Evolutionary conservation across 176 grass and related monocot genomes (phyloP).

Genomic region (Carex kokanica): DNA sequence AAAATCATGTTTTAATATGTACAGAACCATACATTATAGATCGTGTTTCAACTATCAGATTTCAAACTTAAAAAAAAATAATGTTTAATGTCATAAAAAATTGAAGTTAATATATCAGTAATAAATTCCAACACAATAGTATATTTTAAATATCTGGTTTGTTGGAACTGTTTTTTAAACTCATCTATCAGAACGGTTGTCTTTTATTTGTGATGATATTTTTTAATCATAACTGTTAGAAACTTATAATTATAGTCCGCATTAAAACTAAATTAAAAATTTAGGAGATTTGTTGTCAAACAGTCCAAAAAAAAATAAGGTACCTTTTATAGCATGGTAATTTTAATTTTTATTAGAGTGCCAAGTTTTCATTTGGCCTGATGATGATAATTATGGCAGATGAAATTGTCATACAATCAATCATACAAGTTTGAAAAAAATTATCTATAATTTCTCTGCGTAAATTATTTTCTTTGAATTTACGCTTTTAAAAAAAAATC

Average conservation of each 20-base stretch:
- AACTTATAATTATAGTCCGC: background rate
- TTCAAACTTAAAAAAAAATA: background rate
- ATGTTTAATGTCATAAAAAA: background rate
- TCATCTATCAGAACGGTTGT: background rate
- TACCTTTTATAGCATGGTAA: too few species aligned
- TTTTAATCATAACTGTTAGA: background rate
- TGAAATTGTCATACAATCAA: too few species aligned
- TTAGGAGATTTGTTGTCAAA: too few species aligned
- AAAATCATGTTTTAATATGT: background rate
- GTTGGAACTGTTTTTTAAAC: background rate
- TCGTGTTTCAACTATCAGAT: background rate
- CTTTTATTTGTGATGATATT: background rate
- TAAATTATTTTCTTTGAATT: too few species aligned
- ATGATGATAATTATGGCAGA: too few species aligned
- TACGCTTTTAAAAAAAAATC: too few species aligned
- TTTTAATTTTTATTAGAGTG: too few species aligned
- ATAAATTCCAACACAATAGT: background rate
- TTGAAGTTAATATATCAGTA: background rate
- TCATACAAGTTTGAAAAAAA: too few species aligned
- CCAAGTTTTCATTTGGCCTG: too few species aligned
- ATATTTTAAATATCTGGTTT: background rate
- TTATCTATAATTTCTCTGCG: too few species aligned
- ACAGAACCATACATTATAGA: background rate
- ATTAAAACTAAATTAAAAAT: background rate
- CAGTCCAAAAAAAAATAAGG: too few species aligned